phyloP scores from a whole-genome alignment of 2,329 filamentous ascomycete genomes.

The Ophiosphaerella narmari region DNA sequence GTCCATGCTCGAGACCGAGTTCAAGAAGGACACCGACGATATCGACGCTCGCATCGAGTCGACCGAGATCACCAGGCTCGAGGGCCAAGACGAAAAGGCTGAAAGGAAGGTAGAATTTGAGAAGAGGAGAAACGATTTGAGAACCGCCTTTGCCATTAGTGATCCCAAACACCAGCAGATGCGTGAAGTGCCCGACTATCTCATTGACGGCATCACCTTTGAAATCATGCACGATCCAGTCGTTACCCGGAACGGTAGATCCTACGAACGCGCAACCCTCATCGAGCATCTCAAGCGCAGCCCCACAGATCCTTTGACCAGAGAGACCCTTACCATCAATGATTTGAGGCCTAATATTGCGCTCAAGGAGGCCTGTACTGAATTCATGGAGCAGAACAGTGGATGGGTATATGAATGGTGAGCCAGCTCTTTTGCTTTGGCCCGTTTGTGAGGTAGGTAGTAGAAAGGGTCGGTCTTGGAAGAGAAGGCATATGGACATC shows the following conservation, averaged over 20 bases:
- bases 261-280: slow-evolving; percentile 85
- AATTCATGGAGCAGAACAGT: slow-evolving; percentile 78
- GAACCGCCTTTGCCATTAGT: slow-evolving; percentile 53
- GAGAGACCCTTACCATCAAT: slow-evolving; percentile 68
- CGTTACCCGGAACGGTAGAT: slow-evolving; percentile 80
- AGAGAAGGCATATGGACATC: slow-evolving; percentile 13
- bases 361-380: slow-evolving; percentile 79
- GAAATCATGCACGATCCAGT: slow-evolving; percentile 74
- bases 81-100: slow-evolving; percentile 53
- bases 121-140: slow-evolving; percentile 51
- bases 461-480: not conserved
- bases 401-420: slow-evolving; percentile 94
- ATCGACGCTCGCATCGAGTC: slow-evolving; percentile 45
- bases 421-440: slow-evolving; percentile 23
- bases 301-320: slow-evolving; percentile 79
- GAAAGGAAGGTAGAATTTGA: slow-evolving; percentile 50
- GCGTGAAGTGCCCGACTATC: slow-evolving; percentile 72
- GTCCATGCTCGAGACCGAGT: slow-evolving; percentile 41
- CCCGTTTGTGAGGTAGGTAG: slow-evolving; percentile 18
- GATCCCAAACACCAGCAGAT: slow-evolving; percentile 51
- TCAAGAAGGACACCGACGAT: slow-evolving; percentile 42
- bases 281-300: slow-evolving; percentile 81
- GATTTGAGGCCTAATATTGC: slow-evolving; percentile 83
- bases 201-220: slow-evolving; percentile 77
- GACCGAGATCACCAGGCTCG: slow-evolving; percentile 48